These are phyloP conservation scores for Spizellomyces sp. DNA, from an alignment of 192 early-diverging fungal species.

Conservation along the genomic window DNA sequence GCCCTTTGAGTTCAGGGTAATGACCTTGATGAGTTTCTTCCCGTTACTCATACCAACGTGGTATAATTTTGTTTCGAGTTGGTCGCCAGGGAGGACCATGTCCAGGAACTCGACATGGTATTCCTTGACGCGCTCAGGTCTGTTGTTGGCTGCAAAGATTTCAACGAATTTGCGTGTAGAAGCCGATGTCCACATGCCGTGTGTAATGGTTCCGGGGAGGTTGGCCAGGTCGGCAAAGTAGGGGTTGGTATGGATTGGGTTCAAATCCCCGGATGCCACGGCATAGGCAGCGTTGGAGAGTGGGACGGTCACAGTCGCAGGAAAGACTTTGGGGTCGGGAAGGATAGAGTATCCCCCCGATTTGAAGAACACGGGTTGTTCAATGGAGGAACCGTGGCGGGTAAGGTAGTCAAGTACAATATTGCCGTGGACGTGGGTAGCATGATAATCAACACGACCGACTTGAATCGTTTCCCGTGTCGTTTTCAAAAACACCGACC, in stretches of 20 bases:
- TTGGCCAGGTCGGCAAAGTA: conserved; percentile 91
- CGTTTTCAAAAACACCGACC: conserved; percentile 49
- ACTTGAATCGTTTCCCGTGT: conserved; percentile 65
- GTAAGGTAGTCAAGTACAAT: conserved; percentile 87
- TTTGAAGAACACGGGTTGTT: conserved; percentile 82
- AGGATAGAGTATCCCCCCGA: conserved; percentile 88
- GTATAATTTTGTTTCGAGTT: conserved; percentile 83
- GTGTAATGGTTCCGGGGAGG: conserved; percentile 90
- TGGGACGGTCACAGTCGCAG: conserved; percentile 84
- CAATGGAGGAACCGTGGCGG: conserved; percentile 82
- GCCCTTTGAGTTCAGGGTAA: conserved; percentile 85
- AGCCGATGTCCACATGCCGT: conserved; percentile 98
- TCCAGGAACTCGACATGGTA: conserved; percentile 88
- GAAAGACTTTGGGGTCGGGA: conserved; percentile 80
- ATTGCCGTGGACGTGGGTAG: conserved; percentile 78
- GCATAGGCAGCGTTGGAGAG: conserved; percentile 89
- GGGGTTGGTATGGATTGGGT: conserved; percentile 95
- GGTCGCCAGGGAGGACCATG: conserved; percentile 92
- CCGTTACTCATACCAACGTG: conserved; percentile 97
- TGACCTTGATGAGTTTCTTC: conserved; percentile 90
- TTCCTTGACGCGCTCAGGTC: conserved; percentile 81
- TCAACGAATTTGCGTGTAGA: conserved; percentile 95
- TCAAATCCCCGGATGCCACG: conserved; percentile 84
- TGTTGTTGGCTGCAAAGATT: conserved; percentile 91
- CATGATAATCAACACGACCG: conserved; percentile 77